A percentile compares a stretch with the other conserved stretches of the same genome.
Conservation (phyloP, 345 rosid species). For the Heritiera fomes region DNA sequence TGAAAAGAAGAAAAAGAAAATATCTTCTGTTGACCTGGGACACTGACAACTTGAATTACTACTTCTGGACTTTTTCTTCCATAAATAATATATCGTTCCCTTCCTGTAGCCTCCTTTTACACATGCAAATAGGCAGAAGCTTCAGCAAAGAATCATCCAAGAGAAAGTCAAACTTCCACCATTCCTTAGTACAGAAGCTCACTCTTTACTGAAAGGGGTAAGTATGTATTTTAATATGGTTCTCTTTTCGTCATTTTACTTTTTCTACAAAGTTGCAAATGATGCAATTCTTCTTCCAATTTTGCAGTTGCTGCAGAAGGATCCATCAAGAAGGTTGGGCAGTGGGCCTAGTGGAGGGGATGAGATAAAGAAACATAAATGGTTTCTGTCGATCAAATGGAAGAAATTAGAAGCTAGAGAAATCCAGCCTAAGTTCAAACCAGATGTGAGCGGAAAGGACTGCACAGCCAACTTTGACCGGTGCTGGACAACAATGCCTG, state of each 20-base stretch:
- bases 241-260: background rate
- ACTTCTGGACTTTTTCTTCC: background rate
- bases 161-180: constrained; percentile 73
- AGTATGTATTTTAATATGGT: constrained; percentile 19
- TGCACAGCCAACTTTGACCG: constrained; percentile 66
- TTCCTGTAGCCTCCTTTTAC: constrained; percentile 56
- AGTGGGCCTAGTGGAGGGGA: constrained; percentile 63
- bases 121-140: constrained; percentile 63
- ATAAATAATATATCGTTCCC: background rate
- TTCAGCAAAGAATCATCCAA: constrained; percentile 68
- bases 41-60: background rate
- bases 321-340: constrained; percentile 69
- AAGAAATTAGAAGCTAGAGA: constrained; percentile 66
- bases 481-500: constrained; percentile 79
- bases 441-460: constrained; percentile 68
- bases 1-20: background rate
- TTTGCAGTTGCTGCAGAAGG: constrained; percentile 63
- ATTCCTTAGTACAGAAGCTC: constrained; percentile 59
- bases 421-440: constrained; percentile 60
- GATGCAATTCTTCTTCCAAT: constrained; percentile 9
- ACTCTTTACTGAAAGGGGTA: constrained; percentile 75
- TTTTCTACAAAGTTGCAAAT: background rate
- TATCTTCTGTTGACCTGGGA: background rate
- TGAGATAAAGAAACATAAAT: constrained; percentile 60
- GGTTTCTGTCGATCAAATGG: constrained; percentile 72